Evolutionary conservation across 257 asterid species (phyloP).

Genomic region (Ophiorrhiza pumila): DNA sequence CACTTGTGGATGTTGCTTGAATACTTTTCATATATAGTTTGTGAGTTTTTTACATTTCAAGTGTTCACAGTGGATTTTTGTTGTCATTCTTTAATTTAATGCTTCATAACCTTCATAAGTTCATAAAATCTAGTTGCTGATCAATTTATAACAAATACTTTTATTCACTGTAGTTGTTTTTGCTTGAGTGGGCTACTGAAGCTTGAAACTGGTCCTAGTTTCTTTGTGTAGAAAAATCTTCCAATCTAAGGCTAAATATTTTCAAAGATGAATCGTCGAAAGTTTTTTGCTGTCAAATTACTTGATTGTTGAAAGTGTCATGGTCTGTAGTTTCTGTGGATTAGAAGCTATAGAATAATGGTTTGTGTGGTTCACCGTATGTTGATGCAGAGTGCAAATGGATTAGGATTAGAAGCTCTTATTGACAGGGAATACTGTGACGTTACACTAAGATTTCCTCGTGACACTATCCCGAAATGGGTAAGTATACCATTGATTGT

Average conservation of each 20-base stretch:
- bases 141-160: neutral
- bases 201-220: neutral
- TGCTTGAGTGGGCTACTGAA: neutral
- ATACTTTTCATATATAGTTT: too few species aligned
- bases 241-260: neutral
- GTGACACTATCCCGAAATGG: slow-evolving; percentile 86
- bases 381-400: slow-evolving; percentile 78
- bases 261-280: neutral
- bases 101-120: neutral
- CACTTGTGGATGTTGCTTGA: too few species aligned
- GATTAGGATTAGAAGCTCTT: slow-evolving; percentile 87
- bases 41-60: too few species aligned
- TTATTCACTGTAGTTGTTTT: neutral
- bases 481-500: slow-evolving; percentile 37
- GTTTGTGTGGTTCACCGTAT: neutral
- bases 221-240: neutral
- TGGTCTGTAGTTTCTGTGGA: neutral
- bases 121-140: neutral
- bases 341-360: neutral
- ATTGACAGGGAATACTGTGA: slow-evolving; percentile 62
- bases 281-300: neutral
- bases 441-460: slow-evolving; percentile 62
- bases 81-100: neutral
- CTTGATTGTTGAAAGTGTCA: too few species aligned
- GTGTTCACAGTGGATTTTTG: neutral